Evolutionary conservation across 2,329 filamentous ascomycete genomes (phyloP).

Genomic region (Phyllosticta citrichinensis): DNA sequence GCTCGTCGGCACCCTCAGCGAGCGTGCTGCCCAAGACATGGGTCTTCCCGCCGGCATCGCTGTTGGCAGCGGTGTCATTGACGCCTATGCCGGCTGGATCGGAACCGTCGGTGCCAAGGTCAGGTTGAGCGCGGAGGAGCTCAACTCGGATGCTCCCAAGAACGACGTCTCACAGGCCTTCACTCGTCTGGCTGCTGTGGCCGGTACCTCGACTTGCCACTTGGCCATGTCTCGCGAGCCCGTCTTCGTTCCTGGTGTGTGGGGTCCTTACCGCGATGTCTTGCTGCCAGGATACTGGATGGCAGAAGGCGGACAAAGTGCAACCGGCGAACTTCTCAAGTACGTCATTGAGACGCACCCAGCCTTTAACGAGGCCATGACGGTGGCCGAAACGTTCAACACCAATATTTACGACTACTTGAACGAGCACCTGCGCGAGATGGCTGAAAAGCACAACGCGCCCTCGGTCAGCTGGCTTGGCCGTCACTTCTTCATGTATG

Average conservation of each 20-base stretch:
- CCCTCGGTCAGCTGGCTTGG: constrained; percentile 77
- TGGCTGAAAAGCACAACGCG: constrained; percentile 58
- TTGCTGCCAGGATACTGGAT: constrained; percentile 90
- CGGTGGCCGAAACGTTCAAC: constrained; percentile 70
- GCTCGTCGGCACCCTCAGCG: constrained; percentile 73
- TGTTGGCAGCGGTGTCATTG: constrained; percentile 92
- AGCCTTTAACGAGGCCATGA: constrained; percentile 70
- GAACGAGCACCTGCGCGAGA: constrained; percentile 72
- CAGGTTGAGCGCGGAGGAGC: constrained; percentile 56
- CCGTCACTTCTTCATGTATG: constrained; percentile 97
- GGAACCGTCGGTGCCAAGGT: constrained; percentile 98
- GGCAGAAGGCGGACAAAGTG: constrained; percentile 93
- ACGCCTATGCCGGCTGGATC: constrained; percentile 97
- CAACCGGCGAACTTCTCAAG: constrained; percentile 87
- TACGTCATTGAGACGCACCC: constrained; percentile 94
- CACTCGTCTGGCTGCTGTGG: constrained; percentile 83
- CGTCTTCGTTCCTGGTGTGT: constrained; percentile 90
- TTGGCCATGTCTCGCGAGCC: constrained; percentile 89
- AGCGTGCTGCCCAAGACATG: constrained; percentile 72
- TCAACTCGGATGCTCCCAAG: constrained; percentile 57
- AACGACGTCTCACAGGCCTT: constrained; percentile 92
- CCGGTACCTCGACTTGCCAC: constrained; percentile 95
- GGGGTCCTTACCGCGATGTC: constrained; percentile 94
- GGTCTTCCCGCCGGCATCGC: constrained; percentile 81
- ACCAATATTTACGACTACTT: constrained; percentile 93